Base-by-base conservation (phyloP, 2,329 filamentous ascomycete species). In the Exutisphaerella laricina region DNA sequence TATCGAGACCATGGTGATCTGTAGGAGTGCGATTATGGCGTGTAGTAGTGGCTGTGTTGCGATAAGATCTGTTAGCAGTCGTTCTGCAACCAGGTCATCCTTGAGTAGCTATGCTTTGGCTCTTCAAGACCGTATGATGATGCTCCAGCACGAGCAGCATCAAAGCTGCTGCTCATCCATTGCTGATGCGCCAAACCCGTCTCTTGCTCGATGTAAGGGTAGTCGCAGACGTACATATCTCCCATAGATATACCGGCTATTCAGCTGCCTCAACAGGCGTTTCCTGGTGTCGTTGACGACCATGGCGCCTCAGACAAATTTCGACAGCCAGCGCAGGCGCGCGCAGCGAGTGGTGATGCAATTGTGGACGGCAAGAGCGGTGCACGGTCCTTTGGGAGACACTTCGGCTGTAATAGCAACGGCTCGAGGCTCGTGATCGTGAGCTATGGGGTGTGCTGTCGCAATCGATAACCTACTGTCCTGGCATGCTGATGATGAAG, bases 41-140 rank as follows among this genome's bases (percentile, higher is more conserved):
- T 97, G 88, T 45, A 97, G 72, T 42, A 97, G 73, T 59, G 92
- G 90, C 92, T 97, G 66, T 53, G 55, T n/a, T n/a, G n/a, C n/a
- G n/a, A n/a, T n/a, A 31, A n/a, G 13, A 17, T 22, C 25, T 14
- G 33, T 31, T 16, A 37, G 32, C 7, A 25, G 26, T 34, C 39
- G 33, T 29, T 39, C 28, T 18, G 38, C 33, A 35, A 23, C 3
- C 18, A 35, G 29, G 8, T 13, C 12, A 2, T 33, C 26, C 36
- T 20, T 20, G 30, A 21, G 17, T 16, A 17, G 8, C 18, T 26
- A 40, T 32, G 14, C 14, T 3, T 4, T 3, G 3, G 12, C 31
- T 17, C 16, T 20, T 13, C 6, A 8, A 5, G 6, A 13, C 4
- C 13, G 12, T 33, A 9, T 33, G 31, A 14, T 20, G 12, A 10